A percentile compares a stretch with the other conserved stretches of the same genome.
phyloP scores from a whole-genome alignment of 2,329 filamentous ascomycete species.

The Alternaria postmessia region DNA sequence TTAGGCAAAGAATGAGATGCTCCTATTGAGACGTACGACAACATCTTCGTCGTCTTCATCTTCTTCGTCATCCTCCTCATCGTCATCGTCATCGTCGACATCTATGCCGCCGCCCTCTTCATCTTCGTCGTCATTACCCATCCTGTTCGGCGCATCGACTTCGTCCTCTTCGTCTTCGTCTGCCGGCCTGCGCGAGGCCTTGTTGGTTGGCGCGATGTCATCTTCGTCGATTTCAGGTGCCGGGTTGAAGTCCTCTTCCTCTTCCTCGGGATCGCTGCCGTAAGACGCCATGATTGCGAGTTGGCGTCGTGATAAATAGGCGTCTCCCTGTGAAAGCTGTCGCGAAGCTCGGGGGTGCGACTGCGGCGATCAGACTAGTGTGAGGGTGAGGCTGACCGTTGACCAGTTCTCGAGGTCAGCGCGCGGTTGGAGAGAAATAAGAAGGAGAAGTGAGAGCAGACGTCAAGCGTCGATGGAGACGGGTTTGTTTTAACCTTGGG shows the following conservation, averaged over 20 bases:
- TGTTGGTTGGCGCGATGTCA: conserved; percentile 38
- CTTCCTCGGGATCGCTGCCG: conserved; percentile 50
- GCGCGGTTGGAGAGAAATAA: conserved; percentile 2
- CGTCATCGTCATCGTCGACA: conserved; percentile 66
- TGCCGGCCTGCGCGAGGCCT: conserved; percentile 39
- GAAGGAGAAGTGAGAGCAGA: conserved; percentile 8
- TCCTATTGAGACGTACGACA: conserved; percentile 29
- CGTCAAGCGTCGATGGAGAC: conserved; percentile 21
- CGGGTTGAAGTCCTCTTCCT: conserved; percentile 92
- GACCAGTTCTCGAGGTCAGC: not conserved
- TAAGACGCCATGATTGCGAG: conserved; percentile 40
- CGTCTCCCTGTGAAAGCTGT: conserved; percentile 13
- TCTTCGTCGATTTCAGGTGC: conserved; percentile 74
- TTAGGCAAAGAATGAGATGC: conserved; percentile 1
- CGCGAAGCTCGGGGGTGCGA: conserved; percentile 17
- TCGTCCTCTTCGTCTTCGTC: conserved; percentile 50
- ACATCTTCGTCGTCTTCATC: conserved; percentile 69
- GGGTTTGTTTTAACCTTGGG: conserved; percentile 30
- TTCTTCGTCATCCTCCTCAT: conserved; percentile 64
- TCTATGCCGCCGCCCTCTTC: conserved; percentile 61
- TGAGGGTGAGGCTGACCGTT: not conserved
- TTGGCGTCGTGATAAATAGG: conserved; percentile 12
- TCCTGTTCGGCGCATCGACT: conserved; percentile 41
- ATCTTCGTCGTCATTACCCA: conserved; percentile 56
- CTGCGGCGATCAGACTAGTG: conserved; percentile 3